Percentiles rank a stretch among this genome's conserved stretches.
Evolutionary conservation across 2,329 filamentous ascomycete species (phyloP).

Genomic region (Microcyclosporella mali): DNA sequence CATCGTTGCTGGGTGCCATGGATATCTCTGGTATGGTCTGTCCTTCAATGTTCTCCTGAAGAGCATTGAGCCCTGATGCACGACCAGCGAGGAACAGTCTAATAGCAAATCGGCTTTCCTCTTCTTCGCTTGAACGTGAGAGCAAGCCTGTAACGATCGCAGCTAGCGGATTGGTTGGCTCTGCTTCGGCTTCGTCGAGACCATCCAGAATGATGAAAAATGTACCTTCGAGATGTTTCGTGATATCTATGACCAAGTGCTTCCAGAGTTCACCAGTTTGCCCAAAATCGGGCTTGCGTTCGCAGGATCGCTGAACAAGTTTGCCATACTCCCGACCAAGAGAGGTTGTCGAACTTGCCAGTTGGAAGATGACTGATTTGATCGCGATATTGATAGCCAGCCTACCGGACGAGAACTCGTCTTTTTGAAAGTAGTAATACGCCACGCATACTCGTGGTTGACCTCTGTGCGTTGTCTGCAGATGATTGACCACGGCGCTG

Average conservation of each 20-base stretch:
- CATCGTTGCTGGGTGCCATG: neutral
- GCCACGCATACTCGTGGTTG: neutral
- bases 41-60: neutral
- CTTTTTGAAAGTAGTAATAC: conserved; percentile 2
- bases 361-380: neutral
- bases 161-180: neutral
- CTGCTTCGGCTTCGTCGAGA: neutral
- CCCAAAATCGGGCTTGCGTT: neutral
- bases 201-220: conserved; percentile 3
- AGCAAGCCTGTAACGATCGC: neutral
- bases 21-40: neutral
- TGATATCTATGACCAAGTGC: neutral
- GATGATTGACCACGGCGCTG: conserved; percentile 4
- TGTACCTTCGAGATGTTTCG: neutral
- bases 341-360: neutral
- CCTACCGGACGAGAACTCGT: neutral
- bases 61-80: neutral
- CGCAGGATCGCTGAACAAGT: neutral
- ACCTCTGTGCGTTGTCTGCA: neutral
- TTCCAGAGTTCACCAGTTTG: neutral
- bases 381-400: neutral
- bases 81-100: conserved; percentile 2
- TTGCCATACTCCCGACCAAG: neutral
- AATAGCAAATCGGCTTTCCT: neutral
- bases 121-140: neutral